Percentiles rank a stretch among this genome's conserved stretches.
Evolutionary conservation across 2,329 filamentous ascomycete species (phyloP).

Genomic region (Calonectria leucothoes): DNA sequence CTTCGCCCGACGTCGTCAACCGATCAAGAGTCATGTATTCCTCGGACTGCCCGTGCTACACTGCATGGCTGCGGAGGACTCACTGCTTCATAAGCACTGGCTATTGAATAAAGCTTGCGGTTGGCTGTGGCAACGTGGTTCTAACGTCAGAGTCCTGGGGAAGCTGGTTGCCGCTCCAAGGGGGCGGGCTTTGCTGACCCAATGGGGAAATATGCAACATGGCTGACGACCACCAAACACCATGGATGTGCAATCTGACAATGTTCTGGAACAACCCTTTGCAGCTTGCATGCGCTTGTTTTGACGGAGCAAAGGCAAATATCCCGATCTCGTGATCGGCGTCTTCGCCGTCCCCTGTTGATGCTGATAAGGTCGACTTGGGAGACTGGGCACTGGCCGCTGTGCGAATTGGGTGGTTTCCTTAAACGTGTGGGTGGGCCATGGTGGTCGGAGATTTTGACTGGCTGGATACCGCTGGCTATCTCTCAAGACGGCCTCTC

Average conservation of each 20-base stretch:
- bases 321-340: background rate
- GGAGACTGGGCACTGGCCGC: background rate
- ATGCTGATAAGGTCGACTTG: background rate
- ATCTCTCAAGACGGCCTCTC: background rate
- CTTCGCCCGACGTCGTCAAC: background rate
- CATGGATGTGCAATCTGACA: background rate
- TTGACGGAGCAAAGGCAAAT: background rate
- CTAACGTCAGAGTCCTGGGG: background rate
- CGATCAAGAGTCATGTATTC: background rate
- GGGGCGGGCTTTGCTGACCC: background rate
- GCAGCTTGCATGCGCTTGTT: background rate
- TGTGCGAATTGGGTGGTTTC: constrained; percentile 17
- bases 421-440: background rate
- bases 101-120: background rate
- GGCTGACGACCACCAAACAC: constrained; percentile 2
- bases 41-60: constrained; percentile 5
- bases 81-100: background rate
- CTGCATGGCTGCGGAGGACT: background rate
- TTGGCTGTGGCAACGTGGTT: constrained; percentile 1
- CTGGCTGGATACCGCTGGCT: background rate
- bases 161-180: background rate
- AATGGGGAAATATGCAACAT: background rate
- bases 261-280: constrained; percentile 3
- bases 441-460: background rate
- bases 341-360: background rate